Conservation (phyloP, 805 yeast genomes). For the Barnettozyma vustinii region DNA sequence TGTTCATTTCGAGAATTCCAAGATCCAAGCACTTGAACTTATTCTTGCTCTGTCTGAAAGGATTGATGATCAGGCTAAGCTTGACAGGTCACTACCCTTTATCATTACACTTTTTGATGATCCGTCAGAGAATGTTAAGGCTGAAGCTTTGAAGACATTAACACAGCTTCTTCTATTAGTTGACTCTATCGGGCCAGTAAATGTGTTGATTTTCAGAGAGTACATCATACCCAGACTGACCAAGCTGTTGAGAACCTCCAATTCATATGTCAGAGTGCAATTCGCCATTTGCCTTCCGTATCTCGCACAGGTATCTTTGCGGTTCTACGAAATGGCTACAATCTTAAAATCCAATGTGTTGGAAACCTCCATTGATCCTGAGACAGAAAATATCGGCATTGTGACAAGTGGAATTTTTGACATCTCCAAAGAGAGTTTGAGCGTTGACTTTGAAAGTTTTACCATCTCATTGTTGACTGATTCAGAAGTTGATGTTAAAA, state of each 20-base stretch:
- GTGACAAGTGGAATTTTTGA: slow-evolving; percentile 31
- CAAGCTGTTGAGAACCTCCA: slow-evolving; percentile 34
- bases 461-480: slow-evolving; percentile 68
- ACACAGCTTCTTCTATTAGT: slow-evolving; percentile 66
- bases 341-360: slow-evolving; percentile 37
- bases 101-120: slow-evolving; percentile 70
- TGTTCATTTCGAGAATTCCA: slow-evolving; percentile 51
- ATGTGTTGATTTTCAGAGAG: slow-evolving; percentile 73
- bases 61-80: slow-evolving; percentile 73
- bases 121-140: slow-evolving; percentile 56
- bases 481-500: slow-evolving; percentile 55
- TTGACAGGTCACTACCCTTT: slow-evolving; percentile 83
- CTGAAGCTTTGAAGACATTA: slow-evolving; percentile 55
- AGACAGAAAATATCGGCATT: slow-evolving; percentile 36
- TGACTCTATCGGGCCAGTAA: slow-evolving; percentile 63
- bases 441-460: slow-evolving; percentile 57
- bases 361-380: slow-evolving; percentile 37
- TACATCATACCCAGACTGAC: slow-evolving; percentile 70
- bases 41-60: slow-evolving; percentile 71
- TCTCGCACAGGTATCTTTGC: slow-evolving; percentile 58
- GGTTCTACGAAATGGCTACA: slow-evolving; percentile 58
- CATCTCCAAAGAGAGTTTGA: slow-evolving; percentile 38
- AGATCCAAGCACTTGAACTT: slow-evolving; percentile 69
- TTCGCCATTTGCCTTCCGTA: slow-evolving; percentile 72
- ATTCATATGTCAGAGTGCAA: slow-evolving; percentile 50